Percentiles rank a stretch among this genome's conserved stretches.
Evolutionary conservation across 2,329 filamentous ascomycete species (phyloP).

Genomic region (Fusarium sp.): DNA sequence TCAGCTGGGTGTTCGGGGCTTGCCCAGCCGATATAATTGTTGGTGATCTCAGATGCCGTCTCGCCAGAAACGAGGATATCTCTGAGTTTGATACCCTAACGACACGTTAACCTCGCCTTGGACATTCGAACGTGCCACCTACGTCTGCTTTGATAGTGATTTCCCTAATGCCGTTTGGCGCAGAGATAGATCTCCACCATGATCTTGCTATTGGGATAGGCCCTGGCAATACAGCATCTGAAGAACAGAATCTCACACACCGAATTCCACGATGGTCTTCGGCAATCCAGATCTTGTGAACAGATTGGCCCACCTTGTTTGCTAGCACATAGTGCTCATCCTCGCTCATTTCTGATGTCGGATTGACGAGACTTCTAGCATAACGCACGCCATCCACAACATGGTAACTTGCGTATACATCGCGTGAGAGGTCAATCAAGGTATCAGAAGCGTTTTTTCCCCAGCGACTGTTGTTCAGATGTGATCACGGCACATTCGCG

Average conservation of each 20-base stretch:
- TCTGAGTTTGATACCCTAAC: conserved; percentile 16
- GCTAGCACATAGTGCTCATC: background rate
- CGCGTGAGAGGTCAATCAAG: background rate
- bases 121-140: background rate
- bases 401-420: conserved; percentile 6
- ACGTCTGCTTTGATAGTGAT: conserved; percentile 12
- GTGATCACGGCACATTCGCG: conserved; percentile 21
- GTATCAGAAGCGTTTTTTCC: background rate
- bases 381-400: conserved; percentile 15
- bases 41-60: background rate
- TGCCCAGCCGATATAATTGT: conserved; percentile 15
- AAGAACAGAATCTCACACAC: conserved; percentile 1
- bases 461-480: conserved; percentile 4
- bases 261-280: conserved; percentile 28
- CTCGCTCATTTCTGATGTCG: background rate
- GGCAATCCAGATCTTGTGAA: conserved; percentile 22
- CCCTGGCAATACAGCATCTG: background rate
- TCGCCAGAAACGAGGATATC: conserved; percentile 10
- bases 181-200: conserved; percentile 23
- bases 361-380: conserved; percentile 8
- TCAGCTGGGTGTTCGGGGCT: conserved; percentile 8
- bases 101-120: background rate
- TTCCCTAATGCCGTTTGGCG: background rate
- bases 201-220: conserved; percentile 14
- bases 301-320: background rate